Evolutionary conservation across 768 basidiomycete genomes (phyloP).

Genomic region (Glaciozyma antarctica): DNA sequence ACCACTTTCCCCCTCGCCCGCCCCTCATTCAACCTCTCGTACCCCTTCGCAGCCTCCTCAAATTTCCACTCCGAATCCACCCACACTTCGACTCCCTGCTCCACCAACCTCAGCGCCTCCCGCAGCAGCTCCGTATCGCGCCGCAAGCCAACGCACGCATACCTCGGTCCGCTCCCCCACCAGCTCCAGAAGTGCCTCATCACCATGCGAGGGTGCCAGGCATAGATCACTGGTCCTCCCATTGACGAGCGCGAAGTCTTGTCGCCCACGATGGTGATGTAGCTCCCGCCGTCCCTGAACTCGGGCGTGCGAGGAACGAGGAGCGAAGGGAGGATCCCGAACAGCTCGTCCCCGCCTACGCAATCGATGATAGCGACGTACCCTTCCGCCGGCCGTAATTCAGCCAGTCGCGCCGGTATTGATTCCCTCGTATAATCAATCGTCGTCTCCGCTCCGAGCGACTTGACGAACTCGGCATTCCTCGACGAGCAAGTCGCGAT

Average conservation of each 20-base stretch:
- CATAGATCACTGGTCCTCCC: conserved; percentile 22
- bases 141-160: conserved; percentile 22
- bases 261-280: conserved; percentile 32
- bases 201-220: conserved; percentile 1
- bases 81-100: background rate
- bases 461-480: conserved; percentile 21
- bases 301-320: background rate
- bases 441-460: conserved; percentile 20
- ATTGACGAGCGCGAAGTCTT: conserved; percentile 15
- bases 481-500: conserved; percentile 21
- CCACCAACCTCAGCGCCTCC: conserved; percentile 1
- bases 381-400: conserved; percentile 11
- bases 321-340: background rate
- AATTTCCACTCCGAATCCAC: conserved; percentile 26
- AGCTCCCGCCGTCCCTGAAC: background rate
- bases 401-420: conserved; percentile 3
- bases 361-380: conserved; percentile 27
- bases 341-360: conserved; percentile 26
- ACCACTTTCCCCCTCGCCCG: conserved; percentile 31
- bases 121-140: conserved; percentile 1
- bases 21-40: conserved; percentile 23
- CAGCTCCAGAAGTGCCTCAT: conserved; percentile 14
- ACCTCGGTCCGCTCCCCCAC: conserved; percentile 4
- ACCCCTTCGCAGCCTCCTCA: conserved; percentile 21
- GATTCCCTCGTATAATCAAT: conserved; percentile 26